phyloP scores from a whole-genome alignment of 768 basidiomycete species.

The Podaxis sp. region DNA sequence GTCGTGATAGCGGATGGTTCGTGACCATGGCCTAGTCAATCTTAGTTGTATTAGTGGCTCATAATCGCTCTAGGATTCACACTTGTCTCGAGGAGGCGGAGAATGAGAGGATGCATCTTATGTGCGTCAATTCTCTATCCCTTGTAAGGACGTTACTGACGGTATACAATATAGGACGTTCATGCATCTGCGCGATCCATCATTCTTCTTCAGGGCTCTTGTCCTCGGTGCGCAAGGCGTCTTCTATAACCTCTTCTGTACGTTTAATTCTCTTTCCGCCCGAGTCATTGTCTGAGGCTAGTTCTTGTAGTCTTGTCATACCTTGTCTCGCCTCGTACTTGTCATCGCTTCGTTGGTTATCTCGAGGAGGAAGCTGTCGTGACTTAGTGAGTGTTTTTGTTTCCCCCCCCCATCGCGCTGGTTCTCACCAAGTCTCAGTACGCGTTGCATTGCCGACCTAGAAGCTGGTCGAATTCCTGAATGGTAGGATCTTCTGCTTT shows the following conservation, averaged over 20 bases:
- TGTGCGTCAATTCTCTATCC: constrained; percentile 42
- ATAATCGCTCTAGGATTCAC: constrained; percentile 72
- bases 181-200: constrained; percentile 86
- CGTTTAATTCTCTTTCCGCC: constrained; percentile 23
- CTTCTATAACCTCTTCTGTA: constrained; percentile 87
- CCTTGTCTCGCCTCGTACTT: constrained; percentile 67
- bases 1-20: constrained; percentile 52
- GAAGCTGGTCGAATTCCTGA: constrained; percentile 79
- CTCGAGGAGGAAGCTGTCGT: constrained; percentile 94
- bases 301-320: constrained; percentile 66
- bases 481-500: constrained; percentile 49
- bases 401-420: not conserved
- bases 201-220: constrained; percentile 74
- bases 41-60: not conserved
- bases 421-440: constrained; percentile 38
- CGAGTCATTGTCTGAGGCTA: constrained; percentile 14
- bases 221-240: constrained; percentile 92
- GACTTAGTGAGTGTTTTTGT: constrained; percentile 66
- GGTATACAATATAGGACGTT: constrained; percentile 70
- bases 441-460: constrained; percentile 80
- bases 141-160: not conserved
- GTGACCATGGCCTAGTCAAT: constrained; percentile 11
- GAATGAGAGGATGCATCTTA: constrained; percentile 95
- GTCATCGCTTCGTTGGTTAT: constrained; percentile 90
- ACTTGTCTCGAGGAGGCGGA: constrained; percentile 93